These are phyloP conservation scores for Ceratobasidium sp. DNA, from an alignment of 1,284 basidiomycete genomes.

Conservation along the genomic window DNA sequence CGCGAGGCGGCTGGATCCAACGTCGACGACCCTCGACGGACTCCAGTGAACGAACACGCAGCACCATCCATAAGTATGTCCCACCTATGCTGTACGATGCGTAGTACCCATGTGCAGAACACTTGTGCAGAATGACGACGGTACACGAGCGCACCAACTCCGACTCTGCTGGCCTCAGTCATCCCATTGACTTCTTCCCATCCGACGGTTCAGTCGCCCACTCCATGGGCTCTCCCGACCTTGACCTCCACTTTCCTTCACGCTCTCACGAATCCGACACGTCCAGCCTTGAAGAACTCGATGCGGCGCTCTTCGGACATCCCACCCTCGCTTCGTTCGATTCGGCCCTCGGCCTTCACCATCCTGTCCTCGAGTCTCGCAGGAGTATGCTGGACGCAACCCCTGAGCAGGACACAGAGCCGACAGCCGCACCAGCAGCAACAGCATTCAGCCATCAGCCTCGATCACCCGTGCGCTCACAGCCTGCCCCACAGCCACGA, in stretches of 20 bases:
- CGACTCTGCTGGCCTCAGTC: conserved; percentile 29
- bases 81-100: background rate
- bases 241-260: conserved; percentile 36
- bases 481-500: conserved; percentile 36
- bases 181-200: conserved; percentile 32
- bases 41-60: background rate
- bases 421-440: background rate
- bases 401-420: background rate
- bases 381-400: conserved; percentile 1
- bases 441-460: conserved; percentile 1
- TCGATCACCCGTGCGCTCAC: conserved; percentile 12
- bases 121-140: conserved; percentile 16
- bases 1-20: conserved; percentile 31
- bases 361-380: conserved; percentile 29
- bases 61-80: background rate
- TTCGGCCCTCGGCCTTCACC: conserved; percentile 32
- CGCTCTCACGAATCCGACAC: conserved; percentile 34
- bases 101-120: conserved; percentile 12
- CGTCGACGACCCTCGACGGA: conserved; percentile 26
- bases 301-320: conserved; percentile 33
- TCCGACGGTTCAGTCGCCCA: conserved; percentile 16
- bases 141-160: conserved; percentile 2
- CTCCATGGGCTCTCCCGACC: conserved; percentile 12
- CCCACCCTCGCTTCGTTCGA: conserved; percentile 27
- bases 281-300: conserved; percentile 25